Percentiles rank a stretch among this genome's conserved stretches.
phyloP scores from a whole-genome alignment of 306 rosid genomes.

The Vicia sativa region DNA sequence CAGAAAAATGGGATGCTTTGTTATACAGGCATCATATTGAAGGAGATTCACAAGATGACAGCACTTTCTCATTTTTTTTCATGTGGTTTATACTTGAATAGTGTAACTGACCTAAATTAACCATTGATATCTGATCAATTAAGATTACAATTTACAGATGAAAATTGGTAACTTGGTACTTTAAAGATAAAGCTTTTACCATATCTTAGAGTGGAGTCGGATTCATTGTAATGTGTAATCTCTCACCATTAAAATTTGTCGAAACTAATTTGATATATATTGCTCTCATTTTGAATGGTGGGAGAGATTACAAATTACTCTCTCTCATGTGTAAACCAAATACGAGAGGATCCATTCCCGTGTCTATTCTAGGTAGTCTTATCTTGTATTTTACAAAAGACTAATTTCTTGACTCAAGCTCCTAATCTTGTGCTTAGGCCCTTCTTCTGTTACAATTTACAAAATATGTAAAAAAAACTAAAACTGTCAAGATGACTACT shows the following conservation, averaged over 20 bases:
- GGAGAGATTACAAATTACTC: too few relatives aligned
- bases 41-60: conserved; percentile 64
- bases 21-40: conserved; percentile 76
- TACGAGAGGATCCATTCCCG: too few relatives aligned
- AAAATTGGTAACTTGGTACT: too few relatives aligned
- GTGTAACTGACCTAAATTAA: conserved; percentile 7
- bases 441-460: not conserved
- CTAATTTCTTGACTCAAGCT: not conserved
- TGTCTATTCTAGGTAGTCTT: not conserved
- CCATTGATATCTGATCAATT: too few relatives aligned
- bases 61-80: conserved; percentile 19
- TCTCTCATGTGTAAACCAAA: too few relatives aligned
- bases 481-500: not conserved
- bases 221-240: not conserved
- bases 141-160: too few relatives aligned
- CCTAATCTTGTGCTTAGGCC: not conserved
- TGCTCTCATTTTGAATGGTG: too few relatives aligned
- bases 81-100: conserved; percentile 6
- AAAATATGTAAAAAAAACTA: not conserved
- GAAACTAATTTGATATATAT: too few relatives aligned
- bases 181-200: not conserved
- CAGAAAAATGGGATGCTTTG: conserved; percentile 99
- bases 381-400: conserved; percentile 3
- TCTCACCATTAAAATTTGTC: too few relatives aligned
- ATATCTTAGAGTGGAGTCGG: not conserved